A percentile compares a stretch with the other conserved stretches of the same genome.
phyloP scores from a whole-genome alignment of 169 alveolate species.

The Plasmodium inui region DNA sequence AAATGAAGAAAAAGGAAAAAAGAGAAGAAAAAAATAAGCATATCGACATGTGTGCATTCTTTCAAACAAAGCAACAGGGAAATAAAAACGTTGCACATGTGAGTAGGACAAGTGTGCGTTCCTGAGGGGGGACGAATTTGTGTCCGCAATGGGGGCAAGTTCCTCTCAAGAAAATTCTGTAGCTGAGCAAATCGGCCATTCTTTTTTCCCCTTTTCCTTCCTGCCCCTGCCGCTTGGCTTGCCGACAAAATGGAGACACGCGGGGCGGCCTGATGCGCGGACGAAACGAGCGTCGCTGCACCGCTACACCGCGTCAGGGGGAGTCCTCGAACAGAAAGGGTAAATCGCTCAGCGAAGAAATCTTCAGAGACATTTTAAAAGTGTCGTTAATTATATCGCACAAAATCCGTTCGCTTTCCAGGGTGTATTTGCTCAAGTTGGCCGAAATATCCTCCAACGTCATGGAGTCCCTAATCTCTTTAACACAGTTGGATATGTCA shows the following conservation, averaged over 20 bases:
- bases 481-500: conserved; percentile 35
- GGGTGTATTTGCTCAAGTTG: conserved; percentile 48
- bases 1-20: no score
- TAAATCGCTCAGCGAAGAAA: conserved; percentile 51
- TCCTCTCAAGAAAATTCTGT: background rate
- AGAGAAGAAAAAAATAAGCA: background rate
- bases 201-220: background rate
- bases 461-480: conserved; percentile 27
- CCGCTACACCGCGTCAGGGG: background rate
- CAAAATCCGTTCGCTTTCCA: conserved; percentile 45
- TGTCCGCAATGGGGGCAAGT: background rate
- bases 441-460: conserved; percentile 38
- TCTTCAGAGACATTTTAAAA: conserved; percentile 46
- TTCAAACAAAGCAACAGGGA: background rate
- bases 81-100: background rate
- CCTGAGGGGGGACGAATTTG: background rate
- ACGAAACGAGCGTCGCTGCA: background rate
- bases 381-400: conserved; percentile 64
- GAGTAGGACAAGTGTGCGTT: background rate
- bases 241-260: background rate
- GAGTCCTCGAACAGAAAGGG: conserved; percentile 69
- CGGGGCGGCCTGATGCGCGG: background rate
- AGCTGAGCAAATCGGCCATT: background rate
- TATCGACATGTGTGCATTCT: background rate
- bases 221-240: background rate